Percentiles rank a stretch among this genome's conserved stretches.
These are phyloP conservation scores for Aeschynomene evenia DNA, from an alignment of 306 rosid genomes.

Conservation along the genomic window DNA sequence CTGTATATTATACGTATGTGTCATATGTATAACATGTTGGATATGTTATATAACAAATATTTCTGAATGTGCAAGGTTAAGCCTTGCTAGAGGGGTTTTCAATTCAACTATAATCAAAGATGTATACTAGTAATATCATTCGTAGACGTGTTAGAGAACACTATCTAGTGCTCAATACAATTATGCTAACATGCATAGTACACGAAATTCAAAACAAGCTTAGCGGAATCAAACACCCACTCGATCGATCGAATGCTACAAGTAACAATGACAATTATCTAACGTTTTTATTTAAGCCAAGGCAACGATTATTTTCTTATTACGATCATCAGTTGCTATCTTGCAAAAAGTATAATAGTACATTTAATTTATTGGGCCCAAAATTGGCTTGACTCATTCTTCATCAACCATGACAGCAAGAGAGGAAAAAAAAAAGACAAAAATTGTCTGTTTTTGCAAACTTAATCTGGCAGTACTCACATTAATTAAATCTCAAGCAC, in stretches of 20 bases:
- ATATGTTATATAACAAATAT: too few species aligned
- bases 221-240: neutral
- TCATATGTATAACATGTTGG: too few species aligned
- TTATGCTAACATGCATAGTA: neutral
- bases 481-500: constrained; percentile 4
- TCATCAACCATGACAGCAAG: too few species aligned
- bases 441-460: neutral
- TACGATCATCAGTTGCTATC: neutral
- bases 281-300: neutral
- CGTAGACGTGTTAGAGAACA: neutral
- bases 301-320: constrained; percentile 18
- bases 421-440: neutral
- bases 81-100: neutral
- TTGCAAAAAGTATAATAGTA: neutral
- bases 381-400: neutral
- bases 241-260: constrained; percentile 4
- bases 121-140: neutral
- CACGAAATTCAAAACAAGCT: neutral
- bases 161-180: neutral
- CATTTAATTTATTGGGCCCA: neutral
- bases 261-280: constrained; percentile 18
- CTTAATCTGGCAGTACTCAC: neutral
- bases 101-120: neutral
- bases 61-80: neutral
- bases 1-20: too few species aligned